Conservation (phyloP, 2,329 filamentous ascomycete genomes). For the Colletotrichum sublineola region DNA sequence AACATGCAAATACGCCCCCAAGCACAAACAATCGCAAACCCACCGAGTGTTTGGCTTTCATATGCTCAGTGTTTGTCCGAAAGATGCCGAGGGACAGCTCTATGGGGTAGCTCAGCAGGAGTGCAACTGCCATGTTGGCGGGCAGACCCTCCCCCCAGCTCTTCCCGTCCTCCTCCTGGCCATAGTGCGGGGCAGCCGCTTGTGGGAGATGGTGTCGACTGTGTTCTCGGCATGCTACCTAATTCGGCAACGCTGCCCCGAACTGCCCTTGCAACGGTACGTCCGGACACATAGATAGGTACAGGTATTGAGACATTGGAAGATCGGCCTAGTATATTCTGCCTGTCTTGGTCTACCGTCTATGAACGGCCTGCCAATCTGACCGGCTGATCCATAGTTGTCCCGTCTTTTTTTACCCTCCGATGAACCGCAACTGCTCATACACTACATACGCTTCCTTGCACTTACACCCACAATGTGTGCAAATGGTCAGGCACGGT, state of each 20-base stretch:
- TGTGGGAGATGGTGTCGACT: constrained; percentile 42
- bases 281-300: background rate
- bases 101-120: constrained; percentile 24
- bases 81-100: constrained; percentile 42
- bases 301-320: constrained; percentile 19
- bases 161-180: constrained; percentile 16
- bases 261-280: constrained; percentile 36
- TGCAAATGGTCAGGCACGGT: constrained; percentile 15
- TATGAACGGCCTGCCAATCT: constrained; percentile 29
- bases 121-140: constrained; percentile 35
- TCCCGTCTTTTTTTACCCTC: constrained; percentile 17
- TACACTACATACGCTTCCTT: background rate
- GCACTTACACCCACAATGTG: constrained; percentile 18
- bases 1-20: background rate
- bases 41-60: constrained; percentile 35
- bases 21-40: background rate
- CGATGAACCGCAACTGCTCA: constrained; percentile 10
- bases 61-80: constrained; percentile 38
- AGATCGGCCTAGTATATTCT: constrained; percentile 28
- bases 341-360: constrained; percentile 21
- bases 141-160: constrained; percentile 33
- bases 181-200: constrained; percentile 41
- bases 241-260: constrained; percentile 41
- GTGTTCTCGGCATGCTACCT: constrained; percentile 40
- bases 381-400: constrained; percentile 34